Percentiles rank a stretch among this genome's conserved stretches.
These are phyloP conservation scores for Sarocladium oryzae DNA, from an alignment of 2,329 filamentous ascomycete species.

Conservation along the genomic window DNA sequence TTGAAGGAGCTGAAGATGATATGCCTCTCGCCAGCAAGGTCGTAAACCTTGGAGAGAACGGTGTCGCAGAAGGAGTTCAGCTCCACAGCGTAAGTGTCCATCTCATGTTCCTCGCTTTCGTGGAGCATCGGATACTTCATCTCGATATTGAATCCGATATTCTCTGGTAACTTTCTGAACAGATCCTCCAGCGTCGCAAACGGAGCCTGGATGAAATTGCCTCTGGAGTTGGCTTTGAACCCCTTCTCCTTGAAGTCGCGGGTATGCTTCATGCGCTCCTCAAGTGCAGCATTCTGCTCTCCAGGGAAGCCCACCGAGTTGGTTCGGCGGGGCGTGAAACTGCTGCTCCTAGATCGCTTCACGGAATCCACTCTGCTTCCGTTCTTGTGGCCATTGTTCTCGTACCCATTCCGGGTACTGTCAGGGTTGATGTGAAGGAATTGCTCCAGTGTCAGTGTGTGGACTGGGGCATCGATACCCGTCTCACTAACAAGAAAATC, in stretches of 20 bases:
- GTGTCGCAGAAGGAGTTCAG: slow-evolving; percentile 96
- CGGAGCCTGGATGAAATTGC: slow-evolving; percentile 89
- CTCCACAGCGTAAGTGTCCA: slow-evolving; percentile 94
- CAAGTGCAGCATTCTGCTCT: slow-evolving; percentile 32
- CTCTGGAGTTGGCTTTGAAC: slow-evolving; percentile 91
- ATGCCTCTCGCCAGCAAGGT: slow-evolving; percentile 73
- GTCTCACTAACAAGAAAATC: slow-evolving; percentile 98
- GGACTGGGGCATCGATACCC: slow-evolving; percentile 92
- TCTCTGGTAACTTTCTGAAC: slow-evolving; percentile 74
- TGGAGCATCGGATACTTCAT: slow-evolving; percentile 99
- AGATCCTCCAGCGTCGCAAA: slow-evolving; percentile 94
- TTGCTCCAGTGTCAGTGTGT: slow-evolving; percentile 90
- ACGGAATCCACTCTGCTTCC: slow-evolving; percentile 3
- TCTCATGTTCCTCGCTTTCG: slow-evolving; percentile 90
- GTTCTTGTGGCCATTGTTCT: not conserved
- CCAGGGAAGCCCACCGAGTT: slow-evolving; percentile 49
- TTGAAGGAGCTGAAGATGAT: slow-evolving; percentile 98
- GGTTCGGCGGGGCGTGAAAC: slow-evolving; percentile 40
- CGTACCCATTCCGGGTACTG: slow-evolving; percentile 22
- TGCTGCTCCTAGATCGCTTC: slow-evolving; percentile 28
- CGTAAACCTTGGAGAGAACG: slow-evolving; percentile 83
- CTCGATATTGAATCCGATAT: slow-evolving; percentile 95
- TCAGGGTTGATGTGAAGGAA: slow-evolving; percentile 79
- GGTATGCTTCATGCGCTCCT: slow-evolving; percentile 95
- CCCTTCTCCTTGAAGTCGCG: slow-evolving; percentile 91